Evolutionary conservation across 305 asterid genomes (phyloP).

Genomic region (Withania somnifera): DNA sequence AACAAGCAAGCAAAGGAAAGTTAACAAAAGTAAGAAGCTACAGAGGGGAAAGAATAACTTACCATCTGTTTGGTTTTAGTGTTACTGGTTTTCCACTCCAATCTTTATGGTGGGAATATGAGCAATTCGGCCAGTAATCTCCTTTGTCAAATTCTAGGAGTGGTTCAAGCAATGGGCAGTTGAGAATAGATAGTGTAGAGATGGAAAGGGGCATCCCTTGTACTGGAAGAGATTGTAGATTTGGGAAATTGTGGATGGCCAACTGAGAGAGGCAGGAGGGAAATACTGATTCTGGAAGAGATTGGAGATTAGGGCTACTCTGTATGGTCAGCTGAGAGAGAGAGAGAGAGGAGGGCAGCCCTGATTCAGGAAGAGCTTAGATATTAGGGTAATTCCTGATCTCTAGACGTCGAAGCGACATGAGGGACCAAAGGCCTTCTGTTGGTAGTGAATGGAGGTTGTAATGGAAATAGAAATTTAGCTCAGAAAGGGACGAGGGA

Average conservation of each 20-base stretch:
- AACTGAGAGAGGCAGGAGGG: neutral
- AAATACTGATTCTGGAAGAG: neutral
- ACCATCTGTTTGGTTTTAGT: no score
- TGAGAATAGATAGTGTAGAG: rapidly evolving
- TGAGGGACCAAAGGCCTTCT: neutral
- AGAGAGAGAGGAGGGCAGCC: neutral
- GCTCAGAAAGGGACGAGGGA: no score
- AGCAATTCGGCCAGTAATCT: neutral
- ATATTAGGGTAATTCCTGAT: neutral
- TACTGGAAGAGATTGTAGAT: neutral
- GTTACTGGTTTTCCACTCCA: rapidly evolving
- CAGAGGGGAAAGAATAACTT: no score
- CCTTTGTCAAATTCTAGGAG: neutral
- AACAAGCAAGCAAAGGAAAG: no score
- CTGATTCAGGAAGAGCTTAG: neutral
- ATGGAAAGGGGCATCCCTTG: neutral
- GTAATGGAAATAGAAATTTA: no score
- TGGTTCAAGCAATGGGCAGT: neutral
- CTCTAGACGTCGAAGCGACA: neutral
- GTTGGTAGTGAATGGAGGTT: no score
- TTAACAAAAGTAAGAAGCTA: no score
- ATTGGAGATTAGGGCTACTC: neutral
- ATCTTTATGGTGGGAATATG: rapidly evolving
- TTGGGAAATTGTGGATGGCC: rapidly evolving
- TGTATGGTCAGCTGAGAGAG: rapidly evolving